Conservation (phyloP, 768 basidiomycete genomes). For the Pleurotus cornucopiae region DNA sequence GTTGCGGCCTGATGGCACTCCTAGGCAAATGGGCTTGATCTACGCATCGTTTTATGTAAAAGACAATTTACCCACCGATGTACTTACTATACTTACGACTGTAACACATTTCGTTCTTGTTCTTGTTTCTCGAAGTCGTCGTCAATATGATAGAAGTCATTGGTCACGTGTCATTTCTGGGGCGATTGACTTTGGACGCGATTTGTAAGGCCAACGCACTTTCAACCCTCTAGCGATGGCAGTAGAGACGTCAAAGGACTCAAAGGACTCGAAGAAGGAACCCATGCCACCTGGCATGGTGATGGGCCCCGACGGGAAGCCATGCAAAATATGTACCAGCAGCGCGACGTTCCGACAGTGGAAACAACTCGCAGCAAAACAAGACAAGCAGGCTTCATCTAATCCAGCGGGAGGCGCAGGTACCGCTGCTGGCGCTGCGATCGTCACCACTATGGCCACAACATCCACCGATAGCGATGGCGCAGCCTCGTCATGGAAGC, state of each 20-base stretch:
- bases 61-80: too few species aligned
- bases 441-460: conserved; percentile 9
- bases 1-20: conserved; percentile 86
- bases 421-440: conserved; percentile 16
- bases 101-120: too few species aligned
- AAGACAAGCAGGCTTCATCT: conserved; percentile 24
- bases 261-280: not conserved
- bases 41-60: too few species aligned
- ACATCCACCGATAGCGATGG: conserved; percentile 13
- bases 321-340: conserved; percentile 83
- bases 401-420: conserved; percentile 17
- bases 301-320: conserved; percentile 90
- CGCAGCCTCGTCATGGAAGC: conserved; percentile 23
- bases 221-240: too few species aligned
- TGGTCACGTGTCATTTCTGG: too few species aligned
- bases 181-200: too few species aligned
- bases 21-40: conserved; percentile 83
- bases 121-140: too few species aligned
- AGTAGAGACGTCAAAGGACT: too few species aligned
- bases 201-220: too few species aligned
- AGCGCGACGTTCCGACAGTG: conserved; percentile 61
- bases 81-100: too few species aligned
- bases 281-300: conserved; percentile 79
- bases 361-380: conserved; percentile 33
- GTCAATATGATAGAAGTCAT: too few species aligned